Evolutionary conservation across 768 basidiomycete species (phyloP).

Genomic region (Omphalotus guepiniiformis): DNA sequence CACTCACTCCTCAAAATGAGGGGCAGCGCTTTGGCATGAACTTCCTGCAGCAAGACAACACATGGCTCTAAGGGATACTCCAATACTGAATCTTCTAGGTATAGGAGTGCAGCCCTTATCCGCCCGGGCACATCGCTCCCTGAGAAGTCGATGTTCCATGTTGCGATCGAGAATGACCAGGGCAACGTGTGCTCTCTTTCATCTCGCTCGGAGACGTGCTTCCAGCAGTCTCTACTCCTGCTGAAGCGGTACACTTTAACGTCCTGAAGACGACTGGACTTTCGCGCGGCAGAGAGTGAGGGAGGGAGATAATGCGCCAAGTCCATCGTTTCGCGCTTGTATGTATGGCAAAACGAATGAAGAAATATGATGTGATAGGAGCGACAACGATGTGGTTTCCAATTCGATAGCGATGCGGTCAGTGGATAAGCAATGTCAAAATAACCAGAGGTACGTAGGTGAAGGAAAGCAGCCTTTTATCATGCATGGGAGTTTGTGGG

Average conservation of each 20-base stretch:
- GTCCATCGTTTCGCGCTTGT: no score
- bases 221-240: constrained; percentile 37
- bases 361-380: no score
- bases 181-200: constrained; percentile 19
- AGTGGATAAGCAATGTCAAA: not conserved
- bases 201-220: constrained; percentile 29
- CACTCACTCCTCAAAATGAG: constrained; percentile 53
- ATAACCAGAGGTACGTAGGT: not conserved
- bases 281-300: not conserved
- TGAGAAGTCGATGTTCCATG: constrained; percentile 69
- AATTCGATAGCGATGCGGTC: not conserved
- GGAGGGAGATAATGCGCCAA: constrained; percentile 20
- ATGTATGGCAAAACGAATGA: no score
- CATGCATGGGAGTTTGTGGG: constrained; percentile 3
- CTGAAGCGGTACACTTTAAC: constrained; percentile 36
- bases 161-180: constrained; percentile 50
- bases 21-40: constrained; percentile 39
- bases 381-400: no score
- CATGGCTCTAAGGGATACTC: constrained; percentile 49
- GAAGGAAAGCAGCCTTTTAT: not conserved
- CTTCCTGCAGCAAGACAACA: constrained; percentile 69
- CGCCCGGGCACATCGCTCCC: constrained; percentile 36
- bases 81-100: constrained; percentile 54
- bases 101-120: constrained; percentile 42
- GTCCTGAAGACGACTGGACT: not conserved